phyloP scores from a whole-genome alignment of 202 grass and related monocot species.

The Eragrostis tef region DNA sequence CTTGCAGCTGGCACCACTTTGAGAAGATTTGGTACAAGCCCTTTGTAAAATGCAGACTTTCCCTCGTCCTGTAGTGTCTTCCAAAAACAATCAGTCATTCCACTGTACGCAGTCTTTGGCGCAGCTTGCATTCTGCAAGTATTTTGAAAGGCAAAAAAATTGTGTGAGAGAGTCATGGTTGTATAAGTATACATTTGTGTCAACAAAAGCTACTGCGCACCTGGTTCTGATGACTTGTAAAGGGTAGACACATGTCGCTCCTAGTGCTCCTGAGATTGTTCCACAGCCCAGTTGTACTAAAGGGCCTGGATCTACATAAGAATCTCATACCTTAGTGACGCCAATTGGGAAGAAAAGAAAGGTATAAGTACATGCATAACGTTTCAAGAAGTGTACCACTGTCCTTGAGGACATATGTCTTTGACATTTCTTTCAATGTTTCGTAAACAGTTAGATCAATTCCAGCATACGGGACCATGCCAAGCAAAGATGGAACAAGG shows the following conservation, averaged over 20 bases:
- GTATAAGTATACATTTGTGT: conserved; percentile 27
- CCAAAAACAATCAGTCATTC: conserved; percentile 81
- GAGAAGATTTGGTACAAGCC: conserved; percentile 76
- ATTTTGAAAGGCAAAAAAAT: conserved; percentile 11
- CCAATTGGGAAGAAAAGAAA: conserved; percentile 18
- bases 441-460: conserved; percentile 92
- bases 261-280: conserved; percentile 84
- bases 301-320: conserved; percentile 71
- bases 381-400: conserved; percentile 58
- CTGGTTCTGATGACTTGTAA: conserved; percentile 94
- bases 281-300: conserved; percentile 82
- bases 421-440: conserved; percentile 88
- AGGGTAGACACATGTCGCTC: conserved; percentile 87
- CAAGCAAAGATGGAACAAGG: conserved; percentile 78
- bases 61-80: conserved; percentile 65
- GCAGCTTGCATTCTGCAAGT: conserved; percentile 77
- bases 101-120: conserved; percentile 60
- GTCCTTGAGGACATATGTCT: conserved; percentile 74
- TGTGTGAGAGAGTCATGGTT: background rate
- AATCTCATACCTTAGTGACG: conserved; percentile 36
- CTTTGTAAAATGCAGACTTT: conserved; percentile 77
- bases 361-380: conserved; percentile 8
- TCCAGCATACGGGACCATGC: conserved; percentile 89
- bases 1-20: conserved; percentile 89
- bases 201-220: conserved; percentile 37